These are phyloP conservation scores for Suillus clintonianus DNA, from an alignment of 768 basidiomycete genomes.

Conservation along the genomic window DNA sequence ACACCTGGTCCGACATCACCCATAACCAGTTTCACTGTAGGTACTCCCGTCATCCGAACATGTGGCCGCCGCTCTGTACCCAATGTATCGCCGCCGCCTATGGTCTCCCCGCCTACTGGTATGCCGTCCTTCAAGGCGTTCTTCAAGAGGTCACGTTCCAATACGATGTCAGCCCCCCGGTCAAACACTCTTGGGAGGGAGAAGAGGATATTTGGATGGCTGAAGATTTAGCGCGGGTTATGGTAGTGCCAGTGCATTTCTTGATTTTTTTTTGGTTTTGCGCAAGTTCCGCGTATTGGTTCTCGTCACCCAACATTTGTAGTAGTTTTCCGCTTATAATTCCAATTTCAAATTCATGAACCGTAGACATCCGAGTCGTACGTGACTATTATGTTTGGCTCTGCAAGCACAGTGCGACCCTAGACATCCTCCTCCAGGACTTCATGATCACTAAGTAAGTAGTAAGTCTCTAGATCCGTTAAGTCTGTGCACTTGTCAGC, in stretches of 20 bases:
- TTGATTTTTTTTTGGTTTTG: background rate
- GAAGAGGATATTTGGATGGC: conserved; percentile 31
- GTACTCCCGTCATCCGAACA: conserved; percentile 12
- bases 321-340: background rate
- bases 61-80: conserved; percentile 21
- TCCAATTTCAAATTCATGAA: background rate
- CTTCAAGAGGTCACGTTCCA: conserved; percentile 30
- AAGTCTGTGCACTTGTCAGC: background rate
- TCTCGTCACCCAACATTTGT: background rate
- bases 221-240: conserved; percentile 24
- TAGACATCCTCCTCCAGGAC: too few relatives aligned
- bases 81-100: conserved; percentile 11
- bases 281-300: background rate
- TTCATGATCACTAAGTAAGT: background rate
- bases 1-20: background rate
- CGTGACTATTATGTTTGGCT: background rate
- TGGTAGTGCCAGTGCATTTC: background rate
- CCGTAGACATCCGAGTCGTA: background rate
- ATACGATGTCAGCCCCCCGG: conserved; percentile 15
- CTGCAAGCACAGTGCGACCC: too few relatives aligned
- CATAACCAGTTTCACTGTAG: conserved; percentile 2
- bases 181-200: conserved; percentile 21
- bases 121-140: conserved; percentile 25
- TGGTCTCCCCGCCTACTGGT: conserved; percentile 15
- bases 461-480: background rate